A percentile compares a stretch with the other conserved stretches of the same genome.
These are phyloP conservation scores for Sugiyamaella pinicola DNA, from an alignment of 1,139 yeast species.

Conservation along the genomic window DNA sequence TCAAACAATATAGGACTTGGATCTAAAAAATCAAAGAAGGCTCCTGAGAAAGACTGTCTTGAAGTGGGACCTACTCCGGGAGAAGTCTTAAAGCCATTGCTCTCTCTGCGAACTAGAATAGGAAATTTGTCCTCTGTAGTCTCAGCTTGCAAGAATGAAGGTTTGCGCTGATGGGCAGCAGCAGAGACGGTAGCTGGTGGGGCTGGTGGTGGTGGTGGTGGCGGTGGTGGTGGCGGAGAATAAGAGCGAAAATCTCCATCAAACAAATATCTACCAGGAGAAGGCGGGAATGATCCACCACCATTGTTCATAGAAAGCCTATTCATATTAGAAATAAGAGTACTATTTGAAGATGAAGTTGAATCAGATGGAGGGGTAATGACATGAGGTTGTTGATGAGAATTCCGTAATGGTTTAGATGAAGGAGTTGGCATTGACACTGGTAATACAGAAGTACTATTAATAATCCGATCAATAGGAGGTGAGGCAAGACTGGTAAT, in stretches of 20 bases:
- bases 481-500: conserved; percentile 13
- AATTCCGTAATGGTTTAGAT: not conserved
- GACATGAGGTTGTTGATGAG: conserved; percentile 22
- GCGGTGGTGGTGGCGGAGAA: conserved; percentile 8
- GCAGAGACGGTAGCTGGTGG: conserved; percentile 1
- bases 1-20: conserved; percentile 20
- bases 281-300: conserved; percentile 11
- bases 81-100: conserved; percentile 32
- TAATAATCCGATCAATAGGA: conserved; percentile 7
- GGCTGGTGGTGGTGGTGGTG: not conserved
- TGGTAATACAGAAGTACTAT: not conserved
- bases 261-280: conserved; percentile 23
- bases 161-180: conserved; percentile 20
- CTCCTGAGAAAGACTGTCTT: conserved; percentile 20
- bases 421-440: conserved; percentile 9
- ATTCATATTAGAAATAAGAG: conserved; percentile 14
- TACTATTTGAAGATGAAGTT: conserved; percentile 8
- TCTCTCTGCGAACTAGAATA: conserved; percentile 44
- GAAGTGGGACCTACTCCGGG: conserved; percentile 9
- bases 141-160: conserved; percentile 39
- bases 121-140: conserved; percentile 48
- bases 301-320: conserved; percentile 10
- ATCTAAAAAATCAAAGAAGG: conserved; percentile 20
- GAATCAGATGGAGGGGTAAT: conserved; percentile 24
- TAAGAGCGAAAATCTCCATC: conserved; percentile 15